phyloP scores from a whole-genome alignment of 2,329 filamentous ascomycete genomes.

The Microdochium paspali region DNA sequence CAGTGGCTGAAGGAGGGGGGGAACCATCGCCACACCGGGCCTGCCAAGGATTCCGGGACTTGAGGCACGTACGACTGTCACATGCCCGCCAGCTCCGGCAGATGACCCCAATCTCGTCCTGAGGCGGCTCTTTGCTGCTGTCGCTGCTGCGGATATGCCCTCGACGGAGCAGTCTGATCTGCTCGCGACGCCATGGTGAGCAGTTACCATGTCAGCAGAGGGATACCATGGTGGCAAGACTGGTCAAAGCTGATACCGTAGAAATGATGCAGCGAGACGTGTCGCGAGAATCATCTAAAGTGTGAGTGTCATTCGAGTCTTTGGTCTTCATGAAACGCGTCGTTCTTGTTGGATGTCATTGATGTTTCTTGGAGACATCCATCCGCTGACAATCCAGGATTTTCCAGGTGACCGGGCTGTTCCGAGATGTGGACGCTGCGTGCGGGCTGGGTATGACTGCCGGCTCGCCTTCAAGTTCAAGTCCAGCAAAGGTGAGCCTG shows the following conservation, averaged over 20 bases:
- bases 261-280: slow-evolving; percentile 26
- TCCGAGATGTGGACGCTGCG: slow-evolving; percentile 20
- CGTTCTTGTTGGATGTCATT: no score
- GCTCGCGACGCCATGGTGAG: slow-evolving; percentile 22
- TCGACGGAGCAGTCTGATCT: slow-evolving; percentile 18
- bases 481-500: slow-evolving; percentile 16
- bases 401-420: slow-evolving; percentile 26
- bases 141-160: slow-evolving; percentile 18
- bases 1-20: no score
- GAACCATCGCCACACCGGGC: no score
- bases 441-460: slow-evolving; percentile 20
- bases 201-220: not conserved
- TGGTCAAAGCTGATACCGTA: slow-evolving; percentile 4
- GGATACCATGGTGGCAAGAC: not conserved
- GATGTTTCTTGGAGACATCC: slow-evolving; percentile 9
- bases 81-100: no score
- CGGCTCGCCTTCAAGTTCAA: slow-evolving; percentile 23
- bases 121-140: no score
- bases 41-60: no score
- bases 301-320: slow-evolving; percentile 21
- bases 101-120: no score
- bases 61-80: no score
- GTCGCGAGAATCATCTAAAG: slow-evolving; percentile 36
- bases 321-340: not conserved
- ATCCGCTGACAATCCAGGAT: slow-evolving; percentile 1